Base-by-base conservation (phyloP, 2,329 filamentous ascomycete species). In the Botryosphaeria dothidea region DNA sequence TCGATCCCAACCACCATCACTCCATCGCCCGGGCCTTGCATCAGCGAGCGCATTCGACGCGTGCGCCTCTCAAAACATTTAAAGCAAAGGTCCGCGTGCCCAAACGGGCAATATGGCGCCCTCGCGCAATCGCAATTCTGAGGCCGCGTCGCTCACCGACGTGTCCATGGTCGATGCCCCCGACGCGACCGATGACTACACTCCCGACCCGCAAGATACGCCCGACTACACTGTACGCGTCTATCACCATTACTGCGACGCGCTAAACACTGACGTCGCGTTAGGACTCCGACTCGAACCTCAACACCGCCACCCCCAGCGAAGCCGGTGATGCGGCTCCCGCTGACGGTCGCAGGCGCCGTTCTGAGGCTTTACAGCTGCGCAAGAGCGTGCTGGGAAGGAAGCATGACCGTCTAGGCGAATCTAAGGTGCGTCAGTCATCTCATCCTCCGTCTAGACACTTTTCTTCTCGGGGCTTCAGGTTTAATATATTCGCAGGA, bases 341-440 rank as follows among this genome's bases (percentile, higher is more conserved):
- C 52, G 70, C 76, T 54, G 94, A 98, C 81, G 93, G 92, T 31
- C 89, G 93, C 61, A 96, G 91, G 82, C 88, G 90, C 74, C 88
- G 94, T 71, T 90, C 92, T 65, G 93, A 97, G 75, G 93, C 90
- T 66, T 92, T 93, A 69, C 90, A 96, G 78, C 85, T 98, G 74
- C 90, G 95, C 65, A 92, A 96, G 77, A 96, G 90, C 77, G 92
- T 97, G 67, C 90, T 97, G 72, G 93, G 93, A 74, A 96, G 92
- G 84, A 97, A 99, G 78, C 95, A 97, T 74, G 92, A 96, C 73
- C 87, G 90, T 62, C 80, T 99, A 7, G 93, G 94, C 74, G 92
- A 96, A 75, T 96, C 92, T 57, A 98, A 97, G 88, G 92, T 94
- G 84, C 63, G 80, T 65, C 60, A 46, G 36, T 29, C 61, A n/a